Percentiles rank a stretch among this genome's conserved stretches.
Conservation (phyloP, 257 asterid genomes). For the Phtheirospermum japonicum region DNA sequence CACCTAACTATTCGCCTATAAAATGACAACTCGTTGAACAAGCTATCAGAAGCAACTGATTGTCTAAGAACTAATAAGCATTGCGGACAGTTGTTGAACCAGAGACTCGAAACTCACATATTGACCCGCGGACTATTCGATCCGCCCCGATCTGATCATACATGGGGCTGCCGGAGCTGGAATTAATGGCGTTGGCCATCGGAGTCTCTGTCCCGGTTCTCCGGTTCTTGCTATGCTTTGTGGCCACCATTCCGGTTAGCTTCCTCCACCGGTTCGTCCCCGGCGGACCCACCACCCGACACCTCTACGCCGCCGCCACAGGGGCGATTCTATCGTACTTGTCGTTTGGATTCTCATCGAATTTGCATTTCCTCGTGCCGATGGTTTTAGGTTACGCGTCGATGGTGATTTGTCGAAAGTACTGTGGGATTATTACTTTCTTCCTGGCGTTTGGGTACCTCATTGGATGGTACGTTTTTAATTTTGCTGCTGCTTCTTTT, state of each 20-base stretch:
- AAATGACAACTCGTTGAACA: too few relatives aligned
- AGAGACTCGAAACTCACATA: not conserved
- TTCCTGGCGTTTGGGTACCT: constrained; percentile 82
- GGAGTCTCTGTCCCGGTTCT: constrained; percentile 93
- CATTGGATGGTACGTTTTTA: constrained; percentile 73
- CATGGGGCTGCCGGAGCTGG: constrained; percentile 88
- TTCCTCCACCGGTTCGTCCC: constrained; percentile 83
- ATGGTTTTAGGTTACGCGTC: constrained; percentile 84
- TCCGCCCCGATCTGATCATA: not conserved
- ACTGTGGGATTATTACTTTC: constrained; percentile 77
- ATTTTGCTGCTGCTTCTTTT: too few relatives aligned
- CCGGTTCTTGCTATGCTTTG: constrained; percentile 77
- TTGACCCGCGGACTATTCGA: not conserved
- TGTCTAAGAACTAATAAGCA: not conserved
- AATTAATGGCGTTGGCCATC: constrained; percentile 74
- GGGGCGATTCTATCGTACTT: constrained; percentile 76
- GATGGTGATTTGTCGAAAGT: constrained; percentile 57
- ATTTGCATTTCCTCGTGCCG: constrained; percentile 86
- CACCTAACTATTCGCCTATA: too few relatives aligned
- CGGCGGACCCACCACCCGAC: constrained; percentile 65
- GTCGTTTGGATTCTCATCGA: constrained; percentile 86
- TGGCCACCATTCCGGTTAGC: constrained; percentile 85
- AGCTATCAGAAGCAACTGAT: not conserved
- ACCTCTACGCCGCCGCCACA: constrained; percentile 73
- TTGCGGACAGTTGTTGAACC: not conserved